Base-by-base conservation (phyloP, 225 moss, liverwort and hornwort genomes). In the Takakia lepidozioides region DNA sequence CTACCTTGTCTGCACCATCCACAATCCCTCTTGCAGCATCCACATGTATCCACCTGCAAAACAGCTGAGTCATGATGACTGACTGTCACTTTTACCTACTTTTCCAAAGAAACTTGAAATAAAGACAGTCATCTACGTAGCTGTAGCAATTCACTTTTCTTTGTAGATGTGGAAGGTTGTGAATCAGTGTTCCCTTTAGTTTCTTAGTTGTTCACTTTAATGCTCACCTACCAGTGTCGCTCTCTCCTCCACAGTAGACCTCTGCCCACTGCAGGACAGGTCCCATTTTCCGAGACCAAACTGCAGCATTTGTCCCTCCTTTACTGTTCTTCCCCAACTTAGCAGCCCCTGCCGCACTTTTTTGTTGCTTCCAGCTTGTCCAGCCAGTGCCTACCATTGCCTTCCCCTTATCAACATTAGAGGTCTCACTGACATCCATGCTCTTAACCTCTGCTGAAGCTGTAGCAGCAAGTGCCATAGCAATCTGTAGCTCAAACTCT, bases 201-300 rank as follows among this genome's bases (percentile, higher is more conserved):
- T n/a, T n/a, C n/a, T n/a, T n/a, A n/a, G n/a, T n/a, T n/a, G n/a
- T n/a, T n/a, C n/a, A n/a, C n/a, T n/a, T n/a, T n/a, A n/a, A n/a
- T n/a, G n/a, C n/a, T n/a, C n/a, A 74, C 79, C 78, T 81, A 38
- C 63, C 71, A 48, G 17, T 65, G 64, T 63, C 71, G 60, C 67
- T 70, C 34, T 85, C 80, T 51, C 68, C 75, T 60, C 68, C 59
- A 55, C 80, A 73, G 52, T 87, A 91, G 15, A 91, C 72, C 58
- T 98, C 98, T 40, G 98, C 85, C 98, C 98, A 98, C 43, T 91
- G 81, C 66, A 91, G 42, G 28, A 84, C 52, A 53, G 91, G 82
- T 27, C 87, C 91, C 71, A 75, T 54, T 52, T 87, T 91, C 62
- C 75, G 72, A 22, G 83, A 87, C 75, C 80, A 84, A 15, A 74